Evolutionary conservation across 768 basidiomycete species (phyloP).

Genomic region (Agaricus subrufescens): DNA sequence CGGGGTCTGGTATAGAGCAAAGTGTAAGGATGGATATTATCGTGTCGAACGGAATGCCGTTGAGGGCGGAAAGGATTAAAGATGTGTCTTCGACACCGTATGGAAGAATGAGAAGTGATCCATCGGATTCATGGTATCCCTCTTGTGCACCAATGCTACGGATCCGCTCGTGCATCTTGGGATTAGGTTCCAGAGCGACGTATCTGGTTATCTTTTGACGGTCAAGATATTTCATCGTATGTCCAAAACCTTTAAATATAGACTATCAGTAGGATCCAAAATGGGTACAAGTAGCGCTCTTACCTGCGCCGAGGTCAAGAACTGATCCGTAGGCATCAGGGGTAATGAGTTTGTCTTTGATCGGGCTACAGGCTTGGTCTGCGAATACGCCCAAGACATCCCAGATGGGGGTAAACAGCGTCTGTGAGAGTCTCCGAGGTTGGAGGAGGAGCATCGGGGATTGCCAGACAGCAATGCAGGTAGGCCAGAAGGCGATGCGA

Average conservation of each 20-base stretch:
- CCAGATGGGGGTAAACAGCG: conserved; percentile 64
- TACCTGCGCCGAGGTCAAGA: conserved; percentile 67
- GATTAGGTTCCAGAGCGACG: conserved; percentile 70
- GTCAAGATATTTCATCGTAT: conserved; percentile 59
- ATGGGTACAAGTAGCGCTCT: conserved; percentile 6
- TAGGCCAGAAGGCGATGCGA: conserved; percentile 35
- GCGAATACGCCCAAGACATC: conserved; percentile 37
- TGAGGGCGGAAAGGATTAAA: conserved; percentile 36
- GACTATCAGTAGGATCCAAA: neutral
- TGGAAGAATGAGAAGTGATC: conserved; percentile 51
- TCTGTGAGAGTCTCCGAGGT: conserved; percentile 40
- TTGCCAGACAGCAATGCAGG: conserved; percentile 32
- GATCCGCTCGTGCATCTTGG: conserved; percentile 55
- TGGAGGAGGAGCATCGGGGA: conserved; percentile 41
- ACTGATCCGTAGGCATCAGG: conserved; percentile 55
- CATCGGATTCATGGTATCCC: conserved; percentile 50
- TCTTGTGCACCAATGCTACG: conserved; percentile 40
- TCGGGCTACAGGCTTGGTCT: conserved; percentile 34
- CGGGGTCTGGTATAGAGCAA: conserved; percentile 59
- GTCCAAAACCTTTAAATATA: conserved; percentile 48
- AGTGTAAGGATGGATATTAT: conserved; percentile 62
- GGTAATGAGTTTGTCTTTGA: conserved; percentile 47
- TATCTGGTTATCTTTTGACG: conserved; percentile 51
- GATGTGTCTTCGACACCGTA: conserved; percentile 60
- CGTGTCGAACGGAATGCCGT: conserved; percentile 44